Evolutionary conservation across 2,329 filamentous ascomycete genomes (phyloP).

Genomic region (Phialophora tarda): DNA sequence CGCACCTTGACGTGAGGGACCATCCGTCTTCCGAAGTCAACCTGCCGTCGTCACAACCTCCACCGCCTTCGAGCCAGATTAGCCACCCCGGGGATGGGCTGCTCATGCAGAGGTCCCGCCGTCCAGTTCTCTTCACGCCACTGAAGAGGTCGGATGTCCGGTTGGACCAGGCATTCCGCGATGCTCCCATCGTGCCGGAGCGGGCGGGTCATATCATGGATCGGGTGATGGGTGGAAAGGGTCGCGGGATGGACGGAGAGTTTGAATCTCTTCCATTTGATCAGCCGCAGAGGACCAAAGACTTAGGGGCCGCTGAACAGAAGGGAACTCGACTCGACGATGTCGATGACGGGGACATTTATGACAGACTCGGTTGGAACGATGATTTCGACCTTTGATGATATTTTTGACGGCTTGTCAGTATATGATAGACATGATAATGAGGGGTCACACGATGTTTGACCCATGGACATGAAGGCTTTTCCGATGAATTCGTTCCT

Average conservation of each 20-base stretch:
- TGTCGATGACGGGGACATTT: constrained; percentile 45
- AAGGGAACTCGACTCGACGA: constrained; percentile 5
- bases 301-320: not conserved
- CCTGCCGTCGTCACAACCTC: constrained; percentile 38
- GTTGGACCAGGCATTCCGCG: constrained; percentile 38
- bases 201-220: constrained; percentile 41
- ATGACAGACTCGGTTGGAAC: constrained; percentile 53
- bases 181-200: constrained; percentile 43
- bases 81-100: constrained; percentile 14
- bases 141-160: constrained; percentile 35
- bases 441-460: not conserved
- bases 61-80: constrained; percentile 11
- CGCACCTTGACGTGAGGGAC: constrained; percentile 25
- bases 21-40: constrained; percentile 39
- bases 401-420: not conserved
- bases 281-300: not conserved
- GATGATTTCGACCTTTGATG: constrained; percentile 45
- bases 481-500: not conserved
- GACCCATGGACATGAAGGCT: constrained; percentile 5
- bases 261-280: constrained; percentile 39
- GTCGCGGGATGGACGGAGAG: constrained; percentile 40
- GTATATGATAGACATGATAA: constrained; percentile 8
- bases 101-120: constrained; percentile 34
- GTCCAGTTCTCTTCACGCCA: constrained; percentile 36
- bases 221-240: constrained; percentile 35